Evolutionary conservation across 805 yeast species (phyloP), one percentile per base, ranked within the genome.

Genomic region (Kodamaea hsintzibuensis): DNA sequence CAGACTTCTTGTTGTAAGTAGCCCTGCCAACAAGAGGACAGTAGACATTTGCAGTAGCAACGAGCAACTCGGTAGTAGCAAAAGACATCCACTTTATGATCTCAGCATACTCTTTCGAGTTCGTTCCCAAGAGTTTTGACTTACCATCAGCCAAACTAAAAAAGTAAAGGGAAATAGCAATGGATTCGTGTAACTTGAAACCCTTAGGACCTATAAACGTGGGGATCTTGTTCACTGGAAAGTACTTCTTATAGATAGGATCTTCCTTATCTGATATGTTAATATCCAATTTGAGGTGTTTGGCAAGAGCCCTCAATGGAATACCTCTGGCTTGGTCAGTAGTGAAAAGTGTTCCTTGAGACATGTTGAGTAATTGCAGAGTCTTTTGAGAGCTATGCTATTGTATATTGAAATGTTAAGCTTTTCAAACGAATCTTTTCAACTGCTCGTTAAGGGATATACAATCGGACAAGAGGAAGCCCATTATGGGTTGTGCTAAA

Each of bases 31-130:
- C 65, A 52, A 88, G 67, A 62, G 91, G 88, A 55, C 69, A 68
- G 73, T 89, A 82, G 60, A 82, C 82, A 40, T 59, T 63, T 54
- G 81, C 49, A 37, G 51, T 62, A 54, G 72, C 63, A 47, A 75
- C 64, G 60, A 86, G 68, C 55, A 88, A 62, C 63, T 92, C 97
- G 62, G 82, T 64, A 79, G 87, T 89, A 70, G 84, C 78, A 62
- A 89, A 75, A 2, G 96, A 89, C 70, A 85, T 64, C 96, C 96
- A 91, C 74, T 78, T 84, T 62, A 91, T 70, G 64, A 91, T 77
- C 63, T 72, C 72, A 56, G 89, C 90, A 67, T 82, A 78, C 64
- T 88, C 89, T 60, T 75, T 73, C 59, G 81, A 72, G 70, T 78
- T 78, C 70, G 82, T 81, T 65, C 97, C 98, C 60, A 83, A 75